These are phyloP conservation scores for Fusarium oligoseptatum DNA, from an alignment of 2,329 filamentous ascomycete genomes.

Conservation along the genomic window DNA sequence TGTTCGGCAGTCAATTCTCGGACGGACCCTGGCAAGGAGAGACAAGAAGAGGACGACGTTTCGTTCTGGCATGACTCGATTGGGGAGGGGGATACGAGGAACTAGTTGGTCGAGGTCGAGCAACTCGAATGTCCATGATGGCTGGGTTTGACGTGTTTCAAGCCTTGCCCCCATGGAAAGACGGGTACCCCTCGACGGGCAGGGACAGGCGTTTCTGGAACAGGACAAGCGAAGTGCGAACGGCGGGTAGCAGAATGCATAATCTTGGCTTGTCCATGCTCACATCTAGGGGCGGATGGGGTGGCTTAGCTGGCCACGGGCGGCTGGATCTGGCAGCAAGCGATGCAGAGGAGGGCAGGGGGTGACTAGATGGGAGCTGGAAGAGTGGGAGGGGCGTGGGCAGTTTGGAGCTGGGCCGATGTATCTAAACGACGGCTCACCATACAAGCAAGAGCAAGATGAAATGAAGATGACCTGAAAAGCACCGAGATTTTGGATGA, in stretches of 20 bases:
- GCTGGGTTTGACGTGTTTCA: conserved; percentile 2
- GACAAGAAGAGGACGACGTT: neutral
- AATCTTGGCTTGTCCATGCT: conserved; percentile 27
- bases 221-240: conserved; percentile 10
- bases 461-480: neutral
- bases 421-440: neutral
- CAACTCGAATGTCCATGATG: neutral
- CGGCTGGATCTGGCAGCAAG: conserved; percentile 27
- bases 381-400: neutral
- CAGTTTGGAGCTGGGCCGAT: neutral
- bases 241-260: conserved; percentile 20
- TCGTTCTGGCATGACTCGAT: neutral
- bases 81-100: neutral
- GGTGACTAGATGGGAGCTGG: neutral
- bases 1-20: neutral
- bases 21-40: neutral
- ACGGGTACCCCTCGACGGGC: neutral
- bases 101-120: neutral
- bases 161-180: neutral
- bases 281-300: conserved; percentile 19
- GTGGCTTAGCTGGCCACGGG: conserved; percentile 24
- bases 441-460: neutral
- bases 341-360: conserved; percentile 12
- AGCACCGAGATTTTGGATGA: neutral
- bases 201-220: conserved; percentile 1